Base-by-base conservation (phyloP, 106 monocot genomes). In the Dioscorea zingiberensis region DNA sequence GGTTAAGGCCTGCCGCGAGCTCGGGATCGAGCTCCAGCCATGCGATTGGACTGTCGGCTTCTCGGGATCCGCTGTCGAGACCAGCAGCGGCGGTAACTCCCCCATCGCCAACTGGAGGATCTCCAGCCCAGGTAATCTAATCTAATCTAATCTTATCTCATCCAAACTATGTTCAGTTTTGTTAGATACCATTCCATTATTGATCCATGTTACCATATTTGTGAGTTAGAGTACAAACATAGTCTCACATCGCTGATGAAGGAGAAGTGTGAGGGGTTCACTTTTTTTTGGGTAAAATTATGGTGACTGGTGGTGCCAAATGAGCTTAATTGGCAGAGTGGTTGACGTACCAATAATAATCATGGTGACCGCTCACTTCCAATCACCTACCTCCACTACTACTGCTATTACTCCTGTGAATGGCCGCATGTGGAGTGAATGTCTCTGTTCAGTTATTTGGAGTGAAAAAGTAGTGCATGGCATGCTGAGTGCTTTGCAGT, bases 41-140 rank as follows among this genome's bases (percentile, higher is more conserved):
- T 51, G 51, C 38, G 62, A 68, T 30, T 75, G 68, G 62, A 69
- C 75, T n/a, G 75, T 75, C 16, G 61, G 49, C 14, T 23, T 74
- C 67, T 68, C 69, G 21, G 60, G 64, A 22, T 46, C 29, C 21
- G 48, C 59, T 13, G 61, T 27, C 14, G 66, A 66, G 10, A 74
- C 67, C 51, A 74, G 74, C 67, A 67, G 66, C 74, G 74, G 69
- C 62, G 67, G 74, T 24, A 55, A 68, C 53, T 74, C 68, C 15
- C 74, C 74, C 54, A 16, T 44, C 26, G 32, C 48, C 25, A 68
- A 49, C 47, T 68, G 74, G 74, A 14, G 49, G 54, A 54, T 68
- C 74, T 74, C 74, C 49, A 68, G 60, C 61, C 74, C 74, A 13
- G 67, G 74, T 74, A 30, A 65, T 30, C 25, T 9, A n/a, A 22